Base-by-base conservation (phyloP, 2,329 filamentous ascomycete species). In the Ophiocordyceps robertsii region DNA sequence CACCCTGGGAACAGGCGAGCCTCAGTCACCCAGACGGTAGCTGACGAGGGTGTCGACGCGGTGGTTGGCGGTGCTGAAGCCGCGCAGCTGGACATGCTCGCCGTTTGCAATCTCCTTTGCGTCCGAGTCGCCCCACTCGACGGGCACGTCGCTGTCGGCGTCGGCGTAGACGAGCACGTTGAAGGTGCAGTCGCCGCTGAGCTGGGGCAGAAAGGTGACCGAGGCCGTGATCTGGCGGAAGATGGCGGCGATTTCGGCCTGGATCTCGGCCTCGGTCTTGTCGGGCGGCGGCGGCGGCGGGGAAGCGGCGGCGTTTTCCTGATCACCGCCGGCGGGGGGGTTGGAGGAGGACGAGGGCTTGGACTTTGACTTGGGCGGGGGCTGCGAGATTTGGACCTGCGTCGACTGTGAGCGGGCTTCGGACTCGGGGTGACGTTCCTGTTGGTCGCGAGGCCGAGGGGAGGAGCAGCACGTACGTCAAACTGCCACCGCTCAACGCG, bases 401-500 rank as follows among this genome's bases (percentile, higher is more conserved):
- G 5, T 37, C 37, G n/a, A 27, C 41, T 42, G 44, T 47, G 33
- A 47, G 46, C 35, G 11, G 9, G 27, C 19, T 19, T 27, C 5
- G 13, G 6, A 11, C n/a, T 36, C 6, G 6, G 33, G 11, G 6
- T 7, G 6, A 19, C 19, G 11, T 16, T 16, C 6, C 8, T 7
- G 6, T 9, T 49, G 21, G 2, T 11, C 14, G n/a, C 19, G 16
- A 11, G 29, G 29, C 19, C n/a, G 36, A 31, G 24, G 40, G 29
- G 21, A 21, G 14, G 29, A 39, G 24, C 39, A 30, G 9, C 46
- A 51, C 63, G 48, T 62, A 94, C 90, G 61, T 95, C 89, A 57
- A 98, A 98, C 61, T 98, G 90, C 92, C 92, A 98, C 49, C 92
- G 74, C 68, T 98, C 92, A 37, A 98, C 80, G 62, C 95, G 84